Conservation (phyloP, 768 basidiomycete species). For the Kwoniella mangroviensis region DNA sequence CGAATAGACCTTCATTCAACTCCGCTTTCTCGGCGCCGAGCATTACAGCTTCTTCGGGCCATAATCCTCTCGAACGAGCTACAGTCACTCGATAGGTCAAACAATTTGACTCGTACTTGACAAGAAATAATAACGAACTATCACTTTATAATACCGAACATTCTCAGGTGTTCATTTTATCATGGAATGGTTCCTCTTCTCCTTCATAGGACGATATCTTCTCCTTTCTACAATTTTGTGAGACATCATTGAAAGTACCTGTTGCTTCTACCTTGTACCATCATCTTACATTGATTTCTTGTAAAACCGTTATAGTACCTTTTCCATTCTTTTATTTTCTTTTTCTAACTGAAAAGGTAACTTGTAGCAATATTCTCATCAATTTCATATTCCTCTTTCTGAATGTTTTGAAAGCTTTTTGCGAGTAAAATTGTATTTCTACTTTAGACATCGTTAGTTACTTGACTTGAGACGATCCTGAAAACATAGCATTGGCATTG, state of each 20-base stretch:
- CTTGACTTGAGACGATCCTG: background rate
- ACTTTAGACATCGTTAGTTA: background rate
- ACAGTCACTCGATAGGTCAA: slow-evolving; percentile 10
- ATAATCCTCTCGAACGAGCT: slow-evolving; percentile 21
- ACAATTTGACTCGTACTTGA: background rate
- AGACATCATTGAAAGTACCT: background rate
- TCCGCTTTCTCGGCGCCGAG: slow-evolving; percentile 13
- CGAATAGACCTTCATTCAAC: slow-evolving; percentile 3
- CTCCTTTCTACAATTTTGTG: background rate
- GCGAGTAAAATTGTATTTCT: background rate
- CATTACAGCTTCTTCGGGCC: slow-evolving; percentile 20
- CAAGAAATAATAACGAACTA: slow-evolving; percentile 9
- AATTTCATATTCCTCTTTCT: background rate
- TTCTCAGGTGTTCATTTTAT: too few species aligned
- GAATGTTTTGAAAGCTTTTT: background rate
- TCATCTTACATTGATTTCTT: background rate
- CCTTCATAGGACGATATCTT: background rate
- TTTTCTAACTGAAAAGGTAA: background rate
- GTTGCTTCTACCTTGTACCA: background rate
- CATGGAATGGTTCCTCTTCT: too few species aligned
- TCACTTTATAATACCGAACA: slow-evolving; percentile 13
- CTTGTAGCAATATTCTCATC: background rate
- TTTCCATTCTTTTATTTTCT: background rate
- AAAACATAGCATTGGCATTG: background rate
- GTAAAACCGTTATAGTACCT: background rate